Percentiles rank a stretch among this genome's conserved stretches.
These are phyloP conservation scores for Rutstroemia sp. DNA, from an alignment of 2,329 filamentous ascomycete species.

Conservation along the genomic window DNA sequence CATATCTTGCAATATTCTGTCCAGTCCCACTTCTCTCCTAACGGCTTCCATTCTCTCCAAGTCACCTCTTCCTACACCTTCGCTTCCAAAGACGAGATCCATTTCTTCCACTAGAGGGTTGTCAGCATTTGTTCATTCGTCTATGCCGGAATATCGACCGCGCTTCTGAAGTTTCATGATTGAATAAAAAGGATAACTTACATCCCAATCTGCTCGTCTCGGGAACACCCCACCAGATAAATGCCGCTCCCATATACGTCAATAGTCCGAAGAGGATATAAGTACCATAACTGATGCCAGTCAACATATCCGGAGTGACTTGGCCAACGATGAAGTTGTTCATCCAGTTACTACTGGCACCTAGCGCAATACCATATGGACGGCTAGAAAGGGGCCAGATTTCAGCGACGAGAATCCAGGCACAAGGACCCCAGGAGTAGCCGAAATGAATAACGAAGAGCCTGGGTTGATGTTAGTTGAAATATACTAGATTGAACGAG, in stretches of 20 bases:
- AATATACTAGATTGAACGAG: background rate
- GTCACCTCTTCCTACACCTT: conserved; percentile 60
- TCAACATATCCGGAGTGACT: conserved; percentile 62
- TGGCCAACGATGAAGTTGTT: conserved; percentile 58
- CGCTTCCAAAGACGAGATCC: conserved; percentile 60
- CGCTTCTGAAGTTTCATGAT: too few relatives aligned
- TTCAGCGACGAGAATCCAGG: conserved; percentile 69
- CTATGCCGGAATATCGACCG: background rate
- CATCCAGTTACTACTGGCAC: conserved; percentile 60
- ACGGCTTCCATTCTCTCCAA: conserved; percentile 67
- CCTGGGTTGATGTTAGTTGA: conserved; percentile 24
- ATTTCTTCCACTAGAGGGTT: conserved; percentile 40
- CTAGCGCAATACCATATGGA: conserved; percentile 63
- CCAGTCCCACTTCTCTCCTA: conserved; percentile 60
- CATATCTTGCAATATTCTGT: conserved; percentile 17
- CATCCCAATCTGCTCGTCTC: conserved; percentile 45
- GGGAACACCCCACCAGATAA: conserved; percentile 43
- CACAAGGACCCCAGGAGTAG: conserved; percentile 67
- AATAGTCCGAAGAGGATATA: conserved; percentile 64
- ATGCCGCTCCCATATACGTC: conserved; percentile 52
- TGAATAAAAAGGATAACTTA: background rate
- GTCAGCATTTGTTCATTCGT: background rate
- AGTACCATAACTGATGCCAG: conserved; percentile 58
- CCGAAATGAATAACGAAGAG: conserved; percentile 69
- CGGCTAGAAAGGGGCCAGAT: conserved; percentile 66